Conservation (phyloP, 768 basidiomycete species). For the Antrodiella citrinella region DNA sequence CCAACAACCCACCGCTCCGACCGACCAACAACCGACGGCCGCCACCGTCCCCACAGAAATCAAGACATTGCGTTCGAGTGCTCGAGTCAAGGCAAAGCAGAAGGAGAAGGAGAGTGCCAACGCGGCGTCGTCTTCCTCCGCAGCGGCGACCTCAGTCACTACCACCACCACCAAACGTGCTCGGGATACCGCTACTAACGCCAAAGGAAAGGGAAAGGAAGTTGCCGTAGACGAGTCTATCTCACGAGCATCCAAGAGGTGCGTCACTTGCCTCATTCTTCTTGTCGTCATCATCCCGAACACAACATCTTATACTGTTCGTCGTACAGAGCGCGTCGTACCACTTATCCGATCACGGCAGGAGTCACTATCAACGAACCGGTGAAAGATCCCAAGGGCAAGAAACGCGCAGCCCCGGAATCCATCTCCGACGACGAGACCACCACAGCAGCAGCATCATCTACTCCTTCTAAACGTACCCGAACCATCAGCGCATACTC, state of each 20-base stretch:
- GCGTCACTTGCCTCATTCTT: slow-evolving; percentile 23
- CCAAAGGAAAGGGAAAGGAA: slow-evolving; percentile 63
- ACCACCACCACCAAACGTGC: slow-evolving; percentile 46
- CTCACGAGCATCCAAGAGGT: slow-evolving; percentile 55
- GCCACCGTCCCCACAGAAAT: slow-evolving; percentile 37
- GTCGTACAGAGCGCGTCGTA: slow-evolving; percentile 49
- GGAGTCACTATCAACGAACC: slow-evolving; percentile 70
- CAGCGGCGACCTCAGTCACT: slow-evolving; percentile 20
- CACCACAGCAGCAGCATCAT: slow-evolving; percentile 28
- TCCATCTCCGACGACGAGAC: slow-evolving; percentile 60
- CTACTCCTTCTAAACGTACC: slow-evolving; percentile 53
- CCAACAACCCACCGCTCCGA: slow-evolving; percentile 23
- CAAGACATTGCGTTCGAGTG: slow-evolving; percentile 60
- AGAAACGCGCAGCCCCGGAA: slow-evolving; percentile 85
- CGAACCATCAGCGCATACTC: slow-evolving; percentile 51
- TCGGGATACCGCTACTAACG: slow-evolving; percentile 20
- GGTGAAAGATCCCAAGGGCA: slow-evolving; percentile 71
- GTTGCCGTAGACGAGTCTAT: slow-evolving; percentile 36
- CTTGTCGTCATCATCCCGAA: slow-evolving; percentile 7
- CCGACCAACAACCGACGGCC: slow-evolving; percentile 10
- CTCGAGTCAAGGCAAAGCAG: slow-evolving; percentile 64
- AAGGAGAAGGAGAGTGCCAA: slow-evolving; percentile 56
- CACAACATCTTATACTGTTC: slow-evolving; percentile 1
- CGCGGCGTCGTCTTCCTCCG: slow-evolving; percentile 33
- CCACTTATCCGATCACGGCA: slow-evolving; percentile 35